Evolutionary conservation across 441 rosid species (phyloP), one percentile per base, ranked within the genome.

Genomic region (Gossypium lobatum): DNA sequence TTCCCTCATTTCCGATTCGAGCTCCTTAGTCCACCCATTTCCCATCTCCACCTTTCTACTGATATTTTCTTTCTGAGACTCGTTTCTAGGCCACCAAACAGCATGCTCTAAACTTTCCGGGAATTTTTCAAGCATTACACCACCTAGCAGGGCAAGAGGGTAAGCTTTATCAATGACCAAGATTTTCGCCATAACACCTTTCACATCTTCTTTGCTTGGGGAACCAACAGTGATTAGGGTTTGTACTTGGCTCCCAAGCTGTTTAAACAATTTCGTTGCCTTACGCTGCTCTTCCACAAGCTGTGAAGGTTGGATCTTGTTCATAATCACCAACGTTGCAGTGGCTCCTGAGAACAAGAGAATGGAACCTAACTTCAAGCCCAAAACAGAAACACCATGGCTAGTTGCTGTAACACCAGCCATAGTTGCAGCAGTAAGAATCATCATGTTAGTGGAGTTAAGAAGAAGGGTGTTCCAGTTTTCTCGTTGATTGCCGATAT

Each of bases 241-340:
- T 65, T 83, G 13, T 3, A 87, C 78, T 66, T 80, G 76, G n/a
- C 16, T 58, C 9, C 83, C 77, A 4, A 92, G 82, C 61, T 88
- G 81, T 67, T 70, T 80, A 73, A 90, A 88, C 77, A 89, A 39
- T 75, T 88, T 83, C 0, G 85, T 76, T 0, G 94, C 90, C 18
- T 87, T 90, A 1, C 96, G 83, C 18, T 88, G 97, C 74, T 92
- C 97, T 81, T 92, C 95, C 0, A 87, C 89, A 0, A 91, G 89
- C 75, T 92, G 96, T 0, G 97, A 90, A 0, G 95, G 97, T 72
- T 92, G 93, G 70, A 92, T 84, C 80, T 84, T 88, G 85, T 88
- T 92, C 94, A 86, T 84, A 28, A 89, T 37, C 1, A 81, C 63
- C 73, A 77, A 59, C 81, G 89, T 75, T 10, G 88, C 92, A 0